Evolutionary conservation across 805 yeast species (phyloP), one percentile per base, ranked within the genome.

Genomic region (Allodekkera sacchari): DNA sequence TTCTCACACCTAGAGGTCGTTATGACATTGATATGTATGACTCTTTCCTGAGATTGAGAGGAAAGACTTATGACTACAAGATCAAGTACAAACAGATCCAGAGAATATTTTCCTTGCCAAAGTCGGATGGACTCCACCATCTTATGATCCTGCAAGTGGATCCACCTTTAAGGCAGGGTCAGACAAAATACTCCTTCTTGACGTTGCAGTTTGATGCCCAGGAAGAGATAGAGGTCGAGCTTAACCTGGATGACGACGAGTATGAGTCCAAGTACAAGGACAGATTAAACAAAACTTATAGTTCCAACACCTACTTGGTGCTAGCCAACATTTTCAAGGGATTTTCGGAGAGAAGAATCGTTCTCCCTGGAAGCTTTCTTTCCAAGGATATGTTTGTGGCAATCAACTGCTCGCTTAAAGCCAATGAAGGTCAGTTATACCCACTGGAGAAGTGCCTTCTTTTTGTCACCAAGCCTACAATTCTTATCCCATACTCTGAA

Each of bases 161-260:
- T 45, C 98, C 98, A 17, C 98, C 99, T 2, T 65, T 92, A 42
- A 77, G 97, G 55, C 99, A 92, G 61, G 99, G 99, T 34, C 97
- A 92, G 61, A 92, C 98, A 0, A 74, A 95, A 38, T 89, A 92
- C 50, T 94, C 96, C 25, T 92, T 84, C 55, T 64, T 92, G 52
- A 89, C 87, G 10, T 60, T 89, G 55, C 98, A 92, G 61, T 84
- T 92, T 51, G 73, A 80, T 38, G 74, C 77, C 33, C 95, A 87
- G 42, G 98, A 92, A 57, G 95, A 83, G 51, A 72, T 84, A 30
- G 96, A 87, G 55, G 78, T 89, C 23, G 95, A 85, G 50, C 66
- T 92, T 47, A 88, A 92, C 52, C 55, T 92, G 14, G 77, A 77
- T 24, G 95, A 88, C 27, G 83, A 73, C 26, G 96, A 83, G 47